Conservation (phyloP, 805 yeast species). For the Lachancea cidri region DNA sequence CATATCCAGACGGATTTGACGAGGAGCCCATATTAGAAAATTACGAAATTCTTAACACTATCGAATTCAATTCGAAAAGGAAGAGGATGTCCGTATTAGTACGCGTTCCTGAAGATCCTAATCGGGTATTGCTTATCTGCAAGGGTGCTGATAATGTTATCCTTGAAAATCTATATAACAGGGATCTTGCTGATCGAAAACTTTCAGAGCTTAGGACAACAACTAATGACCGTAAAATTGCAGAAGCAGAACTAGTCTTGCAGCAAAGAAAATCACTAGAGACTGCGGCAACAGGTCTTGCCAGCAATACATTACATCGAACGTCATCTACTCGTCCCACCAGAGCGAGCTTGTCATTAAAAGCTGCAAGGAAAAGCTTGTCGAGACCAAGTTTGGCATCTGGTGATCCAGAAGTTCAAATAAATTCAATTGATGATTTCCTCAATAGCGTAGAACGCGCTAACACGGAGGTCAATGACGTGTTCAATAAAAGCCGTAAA, state of each 20-base stretch:
- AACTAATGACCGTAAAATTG: conserved; percentile 58
- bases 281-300: conserved; percentile 24
- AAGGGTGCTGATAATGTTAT: conserved; percentile 96
- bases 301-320: conserved; percentile 32
- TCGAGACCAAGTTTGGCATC: conserved; percentile 16
- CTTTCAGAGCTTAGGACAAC: conserved; percentile 55
- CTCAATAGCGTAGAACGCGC: conserved; percentile 40
- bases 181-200: conserved; percentile 56
- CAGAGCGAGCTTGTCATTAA: conserved; percentile 27
- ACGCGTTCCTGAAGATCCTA: conserved; percentile 56
- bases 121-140: conserved; percentile 69
- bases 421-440: conserved; percentile 46
- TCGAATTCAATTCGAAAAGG: conserved; percentile 82
- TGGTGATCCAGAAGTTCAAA: conserved; percentile 27
- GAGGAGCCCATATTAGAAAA: conserved; percentile 55
- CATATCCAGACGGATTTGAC: conserved; percentile 81
- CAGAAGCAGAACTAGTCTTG: conserved; percentile 72
- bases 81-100: conserved; percentile 93
- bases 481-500: conserved; percentile 47
- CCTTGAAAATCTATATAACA: conserved; percentile 60
- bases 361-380: conserved; percentile 29
- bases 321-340: conserved; percentile 25
- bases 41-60: conserved; percentile 70
- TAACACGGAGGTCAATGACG: conserved; percentile 48
- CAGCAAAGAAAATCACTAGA: conserved; percentile 50